Base-by-base conservation (phyloP, 805 yeast genomes). In the Teunomyces funiuensis region DNA sequence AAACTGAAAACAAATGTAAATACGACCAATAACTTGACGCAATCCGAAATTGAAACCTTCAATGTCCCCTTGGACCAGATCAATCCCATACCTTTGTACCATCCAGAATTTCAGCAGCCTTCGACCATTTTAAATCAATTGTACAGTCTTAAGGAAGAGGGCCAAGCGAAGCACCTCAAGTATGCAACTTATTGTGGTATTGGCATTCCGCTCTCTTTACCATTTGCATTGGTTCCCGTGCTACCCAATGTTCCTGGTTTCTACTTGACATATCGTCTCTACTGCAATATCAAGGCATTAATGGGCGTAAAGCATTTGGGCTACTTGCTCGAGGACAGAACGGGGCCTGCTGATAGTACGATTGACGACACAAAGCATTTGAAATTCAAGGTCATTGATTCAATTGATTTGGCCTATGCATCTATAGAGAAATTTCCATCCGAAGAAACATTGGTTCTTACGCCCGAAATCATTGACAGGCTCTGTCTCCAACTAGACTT, bases 161-260 rank as follows among this genome's bases (percentile, higher is more conserved):
- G 84, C 8, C 55, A 72, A 28, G 50, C 67, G 1, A 66, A 69
- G 36, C 96, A 90, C 54, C 62, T 61, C 39, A 82, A 76, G 53
- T 75, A 76, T 51, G 72, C 84, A 47, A 36, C 76, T 2, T 49
- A 69, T 28, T 79, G 85, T 49, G 71, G 77, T 1, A 44, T 82
- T 11, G 80, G 81, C 3, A 61, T 91, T 3, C 97, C 97, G 2
- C 48, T 90, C 33, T 80, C 95, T 0, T 51, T 88, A 2, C 98
- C 98, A 2, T 60, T 90, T 31, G 89, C 88, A 0, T 52, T 88
- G 31, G 56, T 91, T 0, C 98, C 98, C 0, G 71, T 90, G n/a
- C 60, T 89, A 3, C 98, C 98, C 15, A 90, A 90, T 53, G 77
- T 90, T 15, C 98, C 98, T 0, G 96, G 96, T 0, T 85, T 91